Evolutionary conservation across 1,139 yeast species (phyloP).

Genomic region (Scheffersomyces titani): DNA sequence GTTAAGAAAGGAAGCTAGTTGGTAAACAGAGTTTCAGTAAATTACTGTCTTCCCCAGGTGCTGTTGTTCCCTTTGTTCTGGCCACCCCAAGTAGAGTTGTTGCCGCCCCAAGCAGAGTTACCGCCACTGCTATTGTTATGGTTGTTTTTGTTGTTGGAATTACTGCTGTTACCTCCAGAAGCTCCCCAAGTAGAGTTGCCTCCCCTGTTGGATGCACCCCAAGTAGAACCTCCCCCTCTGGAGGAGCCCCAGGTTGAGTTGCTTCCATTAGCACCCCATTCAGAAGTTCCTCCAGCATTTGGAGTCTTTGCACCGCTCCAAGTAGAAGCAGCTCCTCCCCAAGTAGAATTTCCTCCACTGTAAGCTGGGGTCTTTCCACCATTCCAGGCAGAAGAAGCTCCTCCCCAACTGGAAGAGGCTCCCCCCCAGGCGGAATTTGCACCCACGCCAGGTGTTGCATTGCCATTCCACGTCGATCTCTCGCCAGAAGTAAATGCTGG

Average conservation of each 20-base stretch:
- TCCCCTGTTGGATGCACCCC: constrained; percentile 20
- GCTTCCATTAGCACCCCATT: constrained; percentile 27
- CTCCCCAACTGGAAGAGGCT: constrained; percentile 49
- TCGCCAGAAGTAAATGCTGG: constrained; percentile 49
- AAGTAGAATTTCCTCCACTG: constrained; percentile 15
- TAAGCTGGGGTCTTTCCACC: constrained; percentile 34
- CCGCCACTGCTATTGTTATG: constrained; percentile 12
- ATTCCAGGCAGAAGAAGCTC: constrained; percentile 54
- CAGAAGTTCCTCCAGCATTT: constrained; percentile 13
- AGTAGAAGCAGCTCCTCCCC: constrained; percentile 42
- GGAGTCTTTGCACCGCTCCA: constrained; percentile 14
- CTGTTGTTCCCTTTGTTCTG: constrained; percentile 1
- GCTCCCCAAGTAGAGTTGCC: constrained; percentile 30
- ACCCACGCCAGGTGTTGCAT: constrained; percentile 49
- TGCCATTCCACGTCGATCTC: constrained; percentile 45
- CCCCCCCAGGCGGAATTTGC: constrained; percentile 32
- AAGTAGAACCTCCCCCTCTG: constrained; percentile 21
- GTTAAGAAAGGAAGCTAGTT: not conserved
- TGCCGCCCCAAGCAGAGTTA: constrained; percentile 25
- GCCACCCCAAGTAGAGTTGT: constrained; percentile 28
- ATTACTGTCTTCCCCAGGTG: constrained; percentile 12
- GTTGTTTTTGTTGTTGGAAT: constrained; percentile 10
- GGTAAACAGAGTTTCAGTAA: not conserved
- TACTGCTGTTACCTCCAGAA: constrained; percentile 8
- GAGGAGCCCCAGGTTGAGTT: constrained; percentile 41